A percentile compares a stretch with the other conserved stretches of the same genome.
phyloP scores from a whole-genome alignment of 2,329 filamentous ascomycete genomes.

The Mariannaea sp. region DNA sequence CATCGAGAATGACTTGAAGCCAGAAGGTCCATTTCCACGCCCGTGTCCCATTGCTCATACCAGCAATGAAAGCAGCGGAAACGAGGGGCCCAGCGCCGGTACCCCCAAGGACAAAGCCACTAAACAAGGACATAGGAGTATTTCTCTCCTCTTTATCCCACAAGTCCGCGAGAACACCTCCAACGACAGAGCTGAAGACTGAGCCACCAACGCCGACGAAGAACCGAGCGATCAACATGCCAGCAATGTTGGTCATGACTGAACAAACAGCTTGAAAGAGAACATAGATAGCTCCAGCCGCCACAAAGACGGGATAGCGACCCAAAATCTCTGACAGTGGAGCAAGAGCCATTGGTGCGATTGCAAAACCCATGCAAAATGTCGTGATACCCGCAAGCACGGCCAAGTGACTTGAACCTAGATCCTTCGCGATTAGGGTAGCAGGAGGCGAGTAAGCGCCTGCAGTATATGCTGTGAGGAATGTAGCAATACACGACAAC shows the following conservation, averaged over 20 bases:
- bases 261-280: constrained; percentile 74
- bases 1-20: constrained; percentile 75
- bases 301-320: constrained; percentile 79
- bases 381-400: constrained; percentile 77
- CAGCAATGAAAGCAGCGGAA: constrained; percentile 69
- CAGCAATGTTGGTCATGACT: constrained; percentile 68
- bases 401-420: constrained; percentile 67
- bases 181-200: constrained; percentile 85
- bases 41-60: constrained; percentile 50
- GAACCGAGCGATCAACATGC: constrained; percentile 77
- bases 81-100: constrained; percentile 80
- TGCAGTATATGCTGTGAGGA: constrained; percentile 78
- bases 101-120: constrained; percentile 76
- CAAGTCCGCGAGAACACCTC: constrained; percentile 88
- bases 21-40: constrained; percentile 89
- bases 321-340: constrained; percentile 90
- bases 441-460: constrained; percentile 78
- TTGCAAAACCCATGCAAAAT: constrained; percentile 79
- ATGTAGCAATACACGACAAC: constrained; percentile 77
- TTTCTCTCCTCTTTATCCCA: constrained; percentile 81
- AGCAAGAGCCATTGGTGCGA: constrained; percentile 86
- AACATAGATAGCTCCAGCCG: constrained; percentile 73
- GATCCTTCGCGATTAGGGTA: constrained; percentile 67
- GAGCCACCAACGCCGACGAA: constrained; percentile 78
- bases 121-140: constrained; percentile 87